Evolutionary conservation across 768 basidiomycete genomes (phyloP), one percentile per base, ranked within the genome.

Genomic region (Boletus vermiculosoides): DNA sequence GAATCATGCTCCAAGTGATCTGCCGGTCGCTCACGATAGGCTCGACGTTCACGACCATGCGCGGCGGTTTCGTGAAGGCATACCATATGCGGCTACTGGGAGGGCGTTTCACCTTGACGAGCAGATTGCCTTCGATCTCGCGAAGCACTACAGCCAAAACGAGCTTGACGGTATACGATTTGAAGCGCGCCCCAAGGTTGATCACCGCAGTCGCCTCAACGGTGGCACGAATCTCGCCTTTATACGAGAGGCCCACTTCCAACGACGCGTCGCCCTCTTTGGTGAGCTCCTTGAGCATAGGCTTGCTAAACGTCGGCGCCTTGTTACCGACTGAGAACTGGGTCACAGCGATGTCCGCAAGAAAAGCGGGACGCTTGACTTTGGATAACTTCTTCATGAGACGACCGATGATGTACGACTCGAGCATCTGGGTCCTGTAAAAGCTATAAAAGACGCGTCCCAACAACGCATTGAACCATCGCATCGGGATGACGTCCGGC

Each of bases 241-340:
- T 88, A 78, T 90, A 95, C 13, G 78, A 79, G 25, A 96, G 73
- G 59, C 90, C 87, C 7, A 95, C 83, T 66, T 98, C 96, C 66
- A 98, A 77, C 5, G 92, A 81, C 0, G 94, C 93, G 61, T 96
- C 92, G 18, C 97, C 97, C 55, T 97, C 94, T 62, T 88, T 86
- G 1, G 94, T 96, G 53, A 98, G 84, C 65, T 98, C 94, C 75
- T 98, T 98, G 54, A 99, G 79, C 96, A 98, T 98, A 4, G 97
- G 97, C 62, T 95, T 96, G 79, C 89, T 92, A 60, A 98, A 80
- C 61, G 89, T 89, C 3, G 95, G 93, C 0, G 91, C 80, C 52
- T 78, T 85, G 63, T 85, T 84, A 11, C 96, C 96, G 48, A 97
- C 87, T 40, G 90, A 88, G 48, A 96, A 94, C 60, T 96, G 91